Conservation (phyloP, 768 basidiomycete species). For the Psilocybe sp. region DNA sequence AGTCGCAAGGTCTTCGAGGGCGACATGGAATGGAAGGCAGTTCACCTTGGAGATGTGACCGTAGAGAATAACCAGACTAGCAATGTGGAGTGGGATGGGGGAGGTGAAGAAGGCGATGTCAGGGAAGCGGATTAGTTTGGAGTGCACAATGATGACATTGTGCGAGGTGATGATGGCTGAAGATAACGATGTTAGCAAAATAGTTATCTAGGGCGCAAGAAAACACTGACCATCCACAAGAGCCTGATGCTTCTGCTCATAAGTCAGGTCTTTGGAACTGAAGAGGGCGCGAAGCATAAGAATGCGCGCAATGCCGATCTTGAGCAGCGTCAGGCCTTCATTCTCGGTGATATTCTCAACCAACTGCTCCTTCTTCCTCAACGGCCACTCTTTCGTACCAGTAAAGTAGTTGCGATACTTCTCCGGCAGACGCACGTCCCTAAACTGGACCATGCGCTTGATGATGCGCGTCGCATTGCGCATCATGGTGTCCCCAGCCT, state of each 20-base stretch:
- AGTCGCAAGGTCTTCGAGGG: slow-evolving; percentile 81
- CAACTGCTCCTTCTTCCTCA: slow-evolving; percentile 61
- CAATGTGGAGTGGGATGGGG: slow-evolving; percentile 84
- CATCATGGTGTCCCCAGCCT: slow-evolving; percentile 67
- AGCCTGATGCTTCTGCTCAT: slow-evolving; percentile 63
- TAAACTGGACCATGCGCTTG: slow-evolving; percentile 70
- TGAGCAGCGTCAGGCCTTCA: slow-evolving; percentile 78
- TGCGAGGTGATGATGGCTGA: slow-evolving; percentile 82
- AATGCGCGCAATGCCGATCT: slow-evolving; percentile 79
- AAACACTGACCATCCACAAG: slow-evolving; percentile 66
- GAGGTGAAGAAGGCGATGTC: slow-evolving; percentile 88
- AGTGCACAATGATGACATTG: slow-evolving; percentile 84
- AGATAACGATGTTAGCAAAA: slow-evolving; percentile 1
- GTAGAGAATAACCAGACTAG: slow-evolving; percentile 88
- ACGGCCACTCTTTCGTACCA: slow-evolving; percentile 74
- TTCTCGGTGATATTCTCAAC: slow-evolving; percentile 77
- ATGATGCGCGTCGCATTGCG: slow-evolving; percentile 78
- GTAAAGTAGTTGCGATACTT: slow-evolving; percentile 72
- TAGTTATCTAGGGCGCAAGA: not conserved
- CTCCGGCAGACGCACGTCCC: slow-evolving; percentile 60
- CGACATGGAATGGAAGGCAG: slow-evolving; percentile 58
- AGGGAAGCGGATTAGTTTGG: slow-evolving; percentile 79
- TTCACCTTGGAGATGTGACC: slow-evolving; percentile 82
- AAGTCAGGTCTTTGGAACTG: slow-evolving; percentile 69
- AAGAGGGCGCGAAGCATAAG: slow-evolving; percentile 77